Conservation (phyloP, 805 yeast genomes). For the Metschnikowia colocasiae region DNA sequence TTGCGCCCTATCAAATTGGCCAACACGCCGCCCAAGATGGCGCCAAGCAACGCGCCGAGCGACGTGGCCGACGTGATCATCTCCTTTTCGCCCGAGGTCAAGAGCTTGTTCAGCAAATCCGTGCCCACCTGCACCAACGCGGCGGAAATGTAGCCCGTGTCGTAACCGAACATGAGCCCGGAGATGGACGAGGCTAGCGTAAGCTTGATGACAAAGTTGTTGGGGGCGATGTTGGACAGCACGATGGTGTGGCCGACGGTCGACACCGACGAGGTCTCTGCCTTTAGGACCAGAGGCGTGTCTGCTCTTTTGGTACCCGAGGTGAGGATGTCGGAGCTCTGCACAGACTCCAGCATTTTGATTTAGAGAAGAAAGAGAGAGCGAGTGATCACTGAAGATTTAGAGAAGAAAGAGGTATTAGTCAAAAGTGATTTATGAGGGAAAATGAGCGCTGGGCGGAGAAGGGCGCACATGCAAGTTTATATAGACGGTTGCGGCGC, state of each 20-base stretch:
- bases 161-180: constrained; percentile 96
- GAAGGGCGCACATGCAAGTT: not conserved
- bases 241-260: constrained; percentile 5
- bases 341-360: constrained; percentile 1
- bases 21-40: constrained; percentile 70
- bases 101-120: constrained; percentile 50
- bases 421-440: not conserved
- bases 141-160: constrained; percentile 93
- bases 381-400: not conserved
- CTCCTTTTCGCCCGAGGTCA: constrained; percentile 80
- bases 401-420: not conserved
- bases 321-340: constrained; percentile 9
- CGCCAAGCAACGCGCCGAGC: constrained; percentile 82
- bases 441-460: not conserved
- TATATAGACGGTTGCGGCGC: constrained; percentile 1
- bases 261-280: constrained; percentile 8
- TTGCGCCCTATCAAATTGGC: constrained; percentile 87
- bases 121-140: constrained; percentile 84
- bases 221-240: constrained; percentile 14
- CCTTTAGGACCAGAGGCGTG: constrained; percentile 9
- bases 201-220: constrained; percentile 60
- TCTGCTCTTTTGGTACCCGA: constrained; percentile 2
- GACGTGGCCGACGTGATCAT: constrained; percentile 93
- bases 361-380: too few species aligned
- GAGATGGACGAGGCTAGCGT: constrained; percentile 83